Conservation (phyloP, 179 eudicot genomes). For the Corrigiola litoralis region DNA sequence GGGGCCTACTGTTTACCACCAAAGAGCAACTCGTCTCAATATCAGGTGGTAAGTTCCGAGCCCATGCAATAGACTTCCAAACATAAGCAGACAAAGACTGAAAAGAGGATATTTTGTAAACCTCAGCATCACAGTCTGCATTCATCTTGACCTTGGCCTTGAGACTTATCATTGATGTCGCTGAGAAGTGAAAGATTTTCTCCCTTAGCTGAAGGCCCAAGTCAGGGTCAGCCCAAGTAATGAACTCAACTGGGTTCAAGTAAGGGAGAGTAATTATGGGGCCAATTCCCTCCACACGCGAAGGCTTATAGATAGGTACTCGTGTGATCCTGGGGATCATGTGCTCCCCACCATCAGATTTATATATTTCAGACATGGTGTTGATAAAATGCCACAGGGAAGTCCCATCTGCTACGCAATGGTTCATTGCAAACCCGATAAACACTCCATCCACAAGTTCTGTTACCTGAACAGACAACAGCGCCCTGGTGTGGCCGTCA, state of each 20-base stretch:
- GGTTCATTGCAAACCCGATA: constrained; percentile 36
- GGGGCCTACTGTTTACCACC: constrained; percentile 7
- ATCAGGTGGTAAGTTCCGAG: background rate
- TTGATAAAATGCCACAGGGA: constrained; percentile 38
- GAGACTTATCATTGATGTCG: constrained; percentile 12
- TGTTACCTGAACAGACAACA: constrained; percentile 38
- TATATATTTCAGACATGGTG: constrained; percentile 31
- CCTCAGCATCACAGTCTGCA: background rate
- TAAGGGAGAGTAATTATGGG: constrained; percentile 4
- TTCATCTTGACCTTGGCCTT: constrained; percentile 27
- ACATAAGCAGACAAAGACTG: constrained; percentile 22
- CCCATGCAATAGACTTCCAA: constrained; percentile 18
- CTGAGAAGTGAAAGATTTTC: constrained; percentile 23
- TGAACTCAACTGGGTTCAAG: background rate
- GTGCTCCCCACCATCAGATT: background rate
- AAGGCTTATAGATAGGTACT: constrained; percentile 10
- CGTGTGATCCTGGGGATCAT: background rate
- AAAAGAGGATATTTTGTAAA: constrained; percentile 14
- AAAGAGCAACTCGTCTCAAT: background rate
- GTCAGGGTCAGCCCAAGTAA: background rate
- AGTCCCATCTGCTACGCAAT: constrained; percentile 29
- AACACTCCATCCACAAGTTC: constrained; percentile 41
- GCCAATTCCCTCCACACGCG: constrained; percentile 8
- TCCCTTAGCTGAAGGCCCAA: background rate
- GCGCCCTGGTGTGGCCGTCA: constrained; percentile 26